Evolutionary conservation across 2,329 filamentous ascomycete genomes (phyloP).

Genomic region (Fusarium kyushuense): DNA sequence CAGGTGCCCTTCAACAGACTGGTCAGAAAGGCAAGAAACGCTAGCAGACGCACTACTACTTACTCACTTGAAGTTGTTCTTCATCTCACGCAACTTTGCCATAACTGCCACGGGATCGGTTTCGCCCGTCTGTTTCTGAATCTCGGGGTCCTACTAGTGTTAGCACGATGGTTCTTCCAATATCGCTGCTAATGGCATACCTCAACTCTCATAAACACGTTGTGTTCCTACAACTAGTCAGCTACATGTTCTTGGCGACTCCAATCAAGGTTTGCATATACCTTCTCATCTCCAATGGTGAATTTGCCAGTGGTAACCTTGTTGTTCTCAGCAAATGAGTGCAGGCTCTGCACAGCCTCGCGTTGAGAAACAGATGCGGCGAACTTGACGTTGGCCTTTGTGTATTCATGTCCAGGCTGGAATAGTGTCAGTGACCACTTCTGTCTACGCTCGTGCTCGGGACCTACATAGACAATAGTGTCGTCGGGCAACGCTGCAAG

Average conservation of each 20-base stretch:
- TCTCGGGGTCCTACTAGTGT: constrained; percentile 74
- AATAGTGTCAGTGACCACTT: constrained; percentile 16
- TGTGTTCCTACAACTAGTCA: constrained; percentile 75
- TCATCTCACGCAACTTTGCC: constrained; percentile 87
- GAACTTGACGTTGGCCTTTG: constrained; percentile 95
- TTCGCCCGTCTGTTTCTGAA: constrained; percentile 87
- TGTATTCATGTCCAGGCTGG: constrained; percentile 96
- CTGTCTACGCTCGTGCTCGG: neutral
- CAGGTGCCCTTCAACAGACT: constrained; percentile 29
- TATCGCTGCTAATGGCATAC: constrained; percentile 61
- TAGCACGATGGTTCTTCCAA: neutral
- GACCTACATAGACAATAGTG: constrained; percentile 86
- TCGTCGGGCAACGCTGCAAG: constrained; percentile 86
- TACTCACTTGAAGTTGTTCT: constrained; percentile 79
- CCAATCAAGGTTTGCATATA: constrained; percentile 52
- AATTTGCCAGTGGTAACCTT: constrained; percentile 94
- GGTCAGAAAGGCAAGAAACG: constrained; percentile 10
- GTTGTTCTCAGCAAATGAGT: constrained; percentile 81
- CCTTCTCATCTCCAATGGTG: constrained; percentile 97
- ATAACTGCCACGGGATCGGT: constrained; percentile 87
- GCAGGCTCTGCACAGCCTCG: constrained; percentile 80
- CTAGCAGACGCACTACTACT: constrained; percentile 37
- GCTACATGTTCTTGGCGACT: neutral
- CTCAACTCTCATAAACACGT: constrained; percentile 93
- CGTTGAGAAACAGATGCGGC: constrained; percentile 79